A percentile compares a stretch with the other conserved stretches of the same genome.
These are phyloP conservation scores for Onygenales sp. DNA, from an alignment of 2,329 filamentous ascomycete genomes.

Conservation along the genomic window DNA sequence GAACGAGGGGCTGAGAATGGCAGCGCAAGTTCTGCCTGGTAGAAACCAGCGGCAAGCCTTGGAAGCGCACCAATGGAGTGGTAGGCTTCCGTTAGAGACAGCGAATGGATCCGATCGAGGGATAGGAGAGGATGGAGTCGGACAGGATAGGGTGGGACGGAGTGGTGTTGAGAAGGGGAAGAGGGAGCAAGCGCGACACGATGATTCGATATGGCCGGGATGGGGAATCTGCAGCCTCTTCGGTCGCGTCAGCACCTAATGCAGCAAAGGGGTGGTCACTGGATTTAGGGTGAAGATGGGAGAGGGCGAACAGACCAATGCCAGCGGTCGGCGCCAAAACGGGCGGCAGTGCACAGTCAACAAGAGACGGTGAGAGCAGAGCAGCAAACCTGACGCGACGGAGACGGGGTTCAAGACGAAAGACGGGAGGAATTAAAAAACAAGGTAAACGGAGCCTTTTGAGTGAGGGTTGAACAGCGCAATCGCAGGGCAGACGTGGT, in stretches of 20 bases:
- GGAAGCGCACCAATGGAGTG: constrained; percentile 3
- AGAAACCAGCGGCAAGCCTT: constrained; percentile 3
- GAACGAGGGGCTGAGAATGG: constrained; percentile 7
- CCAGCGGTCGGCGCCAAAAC: constrained; percentile 1
- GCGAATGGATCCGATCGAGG: constrained; percentile 6
- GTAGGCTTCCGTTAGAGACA: neutral
- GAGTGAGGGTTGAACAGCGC: constrained; percentile 1
- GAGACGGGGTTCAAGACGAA: neutral
- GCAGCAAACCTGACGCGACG: neutral
- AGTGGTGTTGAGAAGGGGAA: neutral
- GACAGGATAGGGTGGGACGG: constrained; percentile 1
- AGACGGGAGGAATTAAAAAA: neutral
- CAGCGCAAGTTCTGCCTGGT: neutral
- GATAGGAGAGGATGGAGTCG: constrained; percentile 9
- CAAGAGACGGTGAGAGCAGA: too few species aligned
- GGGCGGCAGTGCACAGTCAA: neutral
- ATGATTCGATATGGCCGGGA: constrained; percentile 31
- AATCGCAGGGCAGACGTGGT: constrained; percentile 7
- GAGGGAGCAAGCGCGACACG: constrained; percentile 4
- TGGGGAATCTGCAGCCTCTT: constrained; percentile 29
- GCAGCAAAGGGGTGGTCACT: constrained; percentile 20
- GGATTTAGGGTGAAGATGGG: constrained; percentile 4
- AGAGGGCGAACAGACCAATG: constrained; percentile 3
- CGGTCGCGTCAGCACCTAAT: constrained; percentile 33
- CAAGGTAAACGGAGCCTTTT: constrained; percentile 1